A percentile compares a stretch with the other conserved stretches of the same genome.
Conservation (phyloP, 2,329 filamentous ascomycete genomes). For the Fusarium globosum region DNA sequence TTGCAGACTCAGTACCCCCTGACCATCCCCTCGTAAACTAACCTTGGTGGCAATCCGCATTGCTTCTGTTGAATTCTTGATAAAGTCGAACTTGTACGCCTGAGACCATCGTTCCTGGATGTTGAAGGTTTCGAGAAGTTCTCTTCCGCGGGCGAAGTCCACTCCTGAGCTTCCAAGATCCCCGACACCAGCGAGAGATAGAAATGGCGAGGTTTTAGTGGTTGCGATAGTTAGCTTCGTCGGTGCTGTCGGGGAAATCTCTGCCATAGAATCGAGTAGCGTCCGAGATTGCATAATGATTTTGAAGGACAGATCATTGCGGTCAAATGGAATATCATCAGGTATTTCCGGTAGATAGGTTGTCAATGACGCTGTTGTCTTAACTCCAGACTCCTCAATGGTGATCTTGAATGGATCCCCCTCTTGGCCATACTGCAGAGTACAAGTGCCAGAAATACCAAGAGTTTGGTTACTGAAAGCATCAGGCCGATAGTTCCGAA, state of each 20-base stretch:
- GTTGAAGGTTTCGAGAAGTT: conserved; percentile 79
- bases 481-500: conserved; percentile 71
- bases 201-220: conserved; percentile 72
- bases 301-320: conserved; percentile 84
- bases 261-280: conserved; percentile 77
- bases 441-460: conserved; percentile 87
- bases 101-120: conserved; percentile 71
- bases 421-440: conserved; percentile 78
- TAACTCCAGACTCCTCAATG: conserved; percentile 86
- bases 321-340: conserved; percentile 89
- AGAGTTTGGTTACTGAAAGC: conserved; percentile 87
- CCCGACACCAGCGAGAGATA: conserved; percentile 75
- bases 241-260: conserved; percentile 77
- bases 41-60: conserved; percentile 95
- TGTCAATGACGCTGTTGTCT: conserved; percentile 87
- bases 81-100: conserved; percentile 86
- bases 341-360: conserved; percentile 83
- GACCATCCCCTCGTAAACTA: conserved; percentile 85
- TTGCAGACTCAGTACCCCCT: conserved; percentile 92
- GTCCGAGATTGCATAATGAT: conserved; percentile 89
- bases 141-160: conserved; percentile 71
- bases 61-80: conserved; percentile 88
- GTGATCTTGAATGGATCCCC: conserved; percentile 86
- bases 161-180: conserved; percentile 72
- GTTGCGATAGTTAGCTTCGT: conserved; percentile 76